These are phyloP conservation scores for Crinitomyces ghanaensis DNA, from an alignment of 805 yeast species.

Conservation along the genomic window DNA sequence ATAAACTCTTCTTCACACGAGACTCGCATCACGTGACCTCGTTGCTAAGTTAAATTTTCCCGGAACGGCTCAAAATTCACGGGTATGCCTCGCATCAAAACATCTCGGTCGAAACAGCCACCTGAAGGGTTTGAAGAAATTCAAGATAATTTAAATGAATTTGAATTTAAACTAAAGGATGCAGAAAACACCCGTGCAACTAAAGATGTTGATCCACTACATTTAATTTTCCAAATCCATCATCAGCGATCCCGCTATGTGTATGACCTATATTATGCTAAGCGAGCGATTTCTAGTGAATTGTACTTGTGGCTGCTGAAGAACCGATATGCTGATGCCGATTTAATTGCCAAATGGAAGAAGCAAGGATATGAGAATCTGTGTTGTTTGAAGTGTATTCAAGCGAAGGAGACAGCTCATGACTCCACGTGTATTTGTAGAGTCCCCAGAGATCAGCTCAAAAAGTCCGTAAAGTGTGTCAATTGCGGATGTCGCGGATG, in stretches of 20 bases:
- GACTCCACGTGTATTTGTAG: slow-evolving; percentile 73
- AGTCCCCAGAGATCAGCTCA: slow-evolving; percentile 52
- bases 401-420: slow-evolving; percentile 47
- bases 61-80: too few relatives aligned
- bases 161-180: slow-evolving; percentile 46
- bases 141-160: slow-evolving; percentile 52
- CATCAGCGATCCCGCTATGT: slow-evolving; percentile 70
- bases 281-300: slow-evolving; percentile 53
- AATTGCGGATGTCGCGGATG: slow-evolving; percentile 85
- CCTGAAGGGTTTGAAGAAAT: slow-evolving; percentile 69
- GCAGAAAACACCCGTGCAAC: too few relatives aligned
- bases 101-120: slow-evolving; percentile 38
- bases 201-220: too few relatives aligned
- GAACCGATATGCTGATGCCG: slow-evolving; percentile 54
- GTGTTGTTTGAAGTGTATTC: slow-evolving; percentile 75
- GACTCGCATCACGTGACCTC: too few relatives aligned
- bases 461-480: slow-evolving; percentile 44
- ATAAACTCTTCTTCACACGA: too few relatives aligned
- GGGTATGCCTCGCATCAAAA: slow-evolving; percentile 41
- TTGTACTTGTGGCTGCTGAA: slow-evolving; percentile 64
- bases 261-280: slow-evolving; percentile 59
- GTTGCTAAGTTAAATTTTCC: too few relatives aligned
- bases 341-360: slow-evolving; percentile 74
- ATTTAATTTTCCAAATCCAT: slow-evolving; percentile 61
- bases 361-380: slow-evolving; percentile 76